Base-by-base conservation (phyloP, 495 filamentous ascomycete species). In the Jackrogersella minutella region DNA sequence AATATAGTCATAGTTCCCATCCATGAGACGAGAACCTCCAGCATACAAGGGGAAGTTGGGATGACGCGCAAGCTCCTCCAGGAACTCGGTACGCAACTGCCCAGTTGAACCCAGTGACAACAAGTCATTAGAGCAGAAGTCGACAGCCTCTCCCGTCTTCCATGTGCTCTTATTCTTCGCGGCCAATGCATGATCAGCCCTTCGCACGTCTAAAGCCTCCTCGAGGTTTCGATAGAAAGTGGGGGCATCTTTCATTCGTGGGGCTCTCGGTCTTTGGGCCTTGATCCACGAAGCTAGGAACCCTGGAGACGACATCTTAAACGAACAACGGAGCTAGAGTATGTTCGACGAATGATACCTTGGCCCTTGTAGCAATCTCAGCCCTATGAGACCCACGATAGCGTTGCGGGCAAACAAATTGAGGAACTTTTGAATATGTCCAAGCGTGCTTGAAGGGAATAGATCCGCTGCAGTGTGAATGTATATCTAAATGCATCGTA, bases 1-100 rank as follows among this genome's bases (percentile, higher is more conserved):
- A 0, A 85, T 78, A 66, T 87, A 89, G 0, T 63, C 51, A 1
- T 82, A 86, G 66, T 89, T 89, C 9, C 88, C 88, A 65, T 88
- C 77, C 16, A 79, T 71, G 1, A 83, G 66, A 2, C 82, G 73
- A 2, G 79, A 81, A 5, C 81, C 82, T 0, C 71, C 66, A 30
- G 74, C 74, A 13, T 77, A 76, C 0, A 80, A 44, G 2, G 50
- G 41, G 28, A 75, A 76, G 21, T 66, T 16, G 0, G 70, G 64
- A 16, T 73, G 13, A 1, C 37, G 37, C 2, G 14, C 59, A 1
- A 82, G 73, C 58, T 82, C 79, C 3, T 58, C 19, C n/a, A 79
- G 63, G 56, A 80, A 81, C 8, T 66, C 67, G 0, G 55, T 14
- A 2, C 73, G 71, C 0, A 82, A 53, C 14, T 39, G 3, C 0